Percentiles rank a stretch among this genome's conserved stretches.
Conservation (phyloP, 768 basidiomycete genomes). For the Russula compacta region DNA sequence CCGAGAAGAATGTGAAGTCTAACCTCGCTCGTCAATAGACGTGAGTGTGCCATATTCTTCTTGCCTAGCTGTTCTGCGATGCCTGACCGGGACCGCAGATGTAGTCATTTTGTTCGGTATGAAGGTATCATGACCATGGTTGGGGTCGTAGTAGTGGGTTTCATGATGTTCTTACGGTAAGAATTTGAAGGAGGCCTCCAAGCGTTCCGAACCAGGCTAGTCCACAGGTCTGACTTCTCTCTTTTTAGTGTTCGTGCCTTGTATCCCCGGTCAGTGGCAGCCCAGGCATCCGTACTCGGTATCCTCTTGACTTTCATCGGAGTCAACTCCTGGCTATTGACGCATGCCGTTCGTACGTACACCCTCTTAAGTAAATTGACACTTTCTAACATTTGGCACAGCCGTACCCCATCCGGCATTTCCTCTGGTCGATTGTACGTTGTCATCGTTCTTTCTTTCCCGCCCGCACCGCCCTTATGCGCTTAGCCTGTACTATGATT, state of each 20-base stretch:
- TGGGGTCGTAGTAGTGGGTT: conserved; percentile 40
- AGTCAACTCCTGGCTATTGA: conserved; percentile 48
- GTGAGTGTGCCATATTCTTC: neutral
- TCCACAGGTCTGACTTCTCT: neutral
- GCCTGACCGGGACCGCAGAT: neutral
- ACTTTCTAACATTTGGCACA: neutral
- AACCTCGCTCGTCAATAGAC: neutral
- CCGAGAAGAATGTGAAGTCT: too few relatives aligned
- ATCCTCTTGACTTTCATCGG: conserved; percentile 36
- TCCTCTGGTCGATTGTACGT: conserved; percentile 5
- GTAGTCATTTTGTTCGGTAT: conserved; percentile 27
- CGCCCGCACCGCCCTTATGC: neutral
- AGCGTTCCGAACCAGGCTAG: neutral
- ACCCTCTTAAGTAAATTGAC: neutral
- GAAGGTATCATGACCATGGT: conserved; percentile 40
- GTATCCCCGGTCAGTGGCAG: conserved; percentile 23
- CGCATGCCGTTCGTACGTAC: conserved; percentile 39
- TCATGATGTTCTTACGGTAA: conserved; percentile 53
- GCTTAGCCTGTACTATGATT: too few relatives aligned
- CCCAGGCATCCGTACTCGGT: conserved; percentile 21
- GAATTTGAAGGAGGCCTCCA: too few relatives aligned
- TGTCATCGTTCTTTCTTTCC: neutral
- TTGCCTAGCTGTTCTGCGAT: neutral
- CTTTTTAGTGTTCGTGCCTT: conserved; percentile 25
- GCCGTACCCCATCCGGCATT: neutral